Conservation (phyloP, 2,329 filamentous ascomycete species). For the Massarina eburnea region DNA sequence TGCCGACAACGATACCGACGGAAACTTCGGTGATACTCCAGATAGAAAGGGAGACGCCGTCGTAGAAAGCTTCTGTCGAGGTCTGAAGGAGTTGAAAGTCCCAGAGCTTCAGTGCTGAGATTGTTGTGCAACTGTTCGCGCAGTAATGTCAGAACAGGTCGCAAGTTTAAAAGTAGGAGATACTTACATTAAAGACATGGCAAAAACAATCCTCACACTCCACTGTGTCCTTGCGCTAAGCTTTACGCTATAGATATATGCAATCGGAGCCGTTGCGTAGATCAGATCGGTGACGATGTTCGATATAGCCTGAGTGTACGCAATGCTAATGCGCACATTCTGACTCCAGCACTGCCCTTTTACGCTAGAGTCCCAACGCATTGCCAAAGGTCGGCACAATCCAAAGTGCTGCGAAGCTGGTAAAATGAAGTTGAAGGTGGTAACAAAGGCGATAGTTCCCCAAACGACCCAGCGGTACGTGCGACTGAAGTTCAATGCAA, state of each 20-base stretch:
- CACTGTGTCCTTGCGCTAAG: slow-evolving; percentile 13
- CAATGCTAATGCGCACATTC: slow-evolving; percentile 3
- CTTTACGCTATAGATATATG: slow-evolving; percentile 8
- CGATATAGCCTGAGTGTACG: slow-evolving; percentile 12
- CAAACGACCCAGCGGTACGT: slow-evolving; percentile 14
- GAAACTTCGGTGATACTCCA: slow-evolving; percentile 16
- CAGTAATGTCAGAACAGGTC: not conserved
- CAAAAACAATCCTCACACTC: slow-evolving; percentile 12
- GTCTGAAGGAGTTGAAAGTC: not conserved
- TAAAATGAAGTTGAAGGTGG: slow-evolving; percentile 10
- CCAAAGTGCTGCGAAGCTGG: slow-evolving; percentile 6
- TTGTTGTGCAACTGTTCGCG: slow-evolving; percentile 2
- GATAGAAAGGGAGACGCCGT: slow-evolving; percentile 12
- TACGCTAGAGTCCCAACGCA: slow-evolving; percentile 8
- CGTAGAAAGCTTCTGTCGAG: slow-evolving; percentile 11
- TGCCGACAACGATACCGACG: slow-evolving; percentile 15
- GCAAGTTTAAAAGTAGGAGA: not conserved
- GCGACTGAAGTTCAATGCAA: slow-evolving; percentile 15
- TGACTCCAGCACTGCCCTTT: slow-evolving; percentile 10
- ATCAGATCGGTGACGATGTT: slow-evolving; percentile 15
- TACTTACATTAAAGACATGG: slow-evolving; percentile 13
- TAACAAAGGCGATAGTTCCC: slow-evolving; percentile 7
- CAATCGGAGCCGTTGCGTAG: slow-evolving; percentile 13
- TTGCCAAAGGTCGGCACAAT: slow-evolving; percentile 6
- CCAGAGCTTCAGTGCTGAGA: slow-evolving; percentile 2